Conservation (phyloP, 768 basidiomycete genomes). For the Xerocomellus chrysenteron region DNA sequence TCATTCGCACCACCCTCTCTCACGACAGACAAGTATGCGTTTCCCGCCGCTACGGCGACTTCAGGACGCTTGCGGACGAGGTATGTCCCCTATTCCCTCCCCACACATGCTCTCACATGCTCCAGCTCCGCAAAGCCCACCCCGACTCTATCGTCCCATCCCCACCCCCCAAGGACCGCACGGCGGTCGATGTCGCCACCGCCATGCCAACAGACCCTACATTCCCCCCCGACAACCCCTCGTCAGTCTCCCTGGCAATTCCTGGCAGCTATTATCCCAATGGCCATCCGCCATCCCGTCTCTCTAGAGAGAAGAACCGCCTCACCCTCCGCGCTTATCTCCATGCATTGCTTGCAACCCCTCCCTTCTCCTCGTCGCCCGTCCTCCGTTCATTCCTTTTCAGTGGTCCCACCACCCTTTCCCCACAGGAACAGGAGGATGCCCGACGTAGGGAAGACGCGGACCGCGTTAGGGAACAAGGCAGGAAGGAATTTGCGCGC, state of each 20-base stretch:
- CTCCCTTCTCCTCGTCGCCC: slow-evolving; percentile 77
- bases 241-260: slow-evolving; percentile 54
- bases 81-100: slow-evolving; percentile 38
- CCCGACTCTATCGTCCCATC: slow-evolving; percentile 76
- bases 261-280: slow-evolving; percentile 40
- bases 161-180: slow-evolving; percentile 89
- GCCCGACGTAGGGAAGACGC: slow-evolving; percentile 80
- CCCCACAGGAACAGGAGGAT: slow-evolving; percentile 75
- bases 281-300: slow-evolving; percentile 33
- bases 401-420: slow-evolving; percentile 68
- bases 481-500: slow-evolving; percentile 75
- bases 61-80: slow-evolving; percentile 83
- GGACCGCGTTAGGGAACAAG: slow-evolving; percentile 84
- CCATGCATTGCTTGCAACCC: slow-evolving; percentile 70
- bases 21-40: slow-evolving; percentile 79
- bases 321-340: slow-evolving; percentile 92
- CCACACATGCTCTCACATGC: slow-evolving; percentile 9
- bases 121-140: slow-evolving; percentile 81
- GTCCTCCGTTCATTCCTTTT: slow-evolving; percentile 86
- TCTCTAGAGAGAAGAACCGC: slow-evolving; percentile 92
- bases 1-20: slow-evolving; percentile 81
- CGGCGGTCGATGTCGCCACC: slow-evolving; percentile 51
- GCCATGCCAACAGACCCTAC: slow-evolving; percentile 3
- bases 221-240: not conserved
- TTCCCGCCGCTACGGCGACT: slow-evolving; percentile 93